Conservation (phyloP, 257 asterid species). For the Parsonsia alboflavescens region DNA sequence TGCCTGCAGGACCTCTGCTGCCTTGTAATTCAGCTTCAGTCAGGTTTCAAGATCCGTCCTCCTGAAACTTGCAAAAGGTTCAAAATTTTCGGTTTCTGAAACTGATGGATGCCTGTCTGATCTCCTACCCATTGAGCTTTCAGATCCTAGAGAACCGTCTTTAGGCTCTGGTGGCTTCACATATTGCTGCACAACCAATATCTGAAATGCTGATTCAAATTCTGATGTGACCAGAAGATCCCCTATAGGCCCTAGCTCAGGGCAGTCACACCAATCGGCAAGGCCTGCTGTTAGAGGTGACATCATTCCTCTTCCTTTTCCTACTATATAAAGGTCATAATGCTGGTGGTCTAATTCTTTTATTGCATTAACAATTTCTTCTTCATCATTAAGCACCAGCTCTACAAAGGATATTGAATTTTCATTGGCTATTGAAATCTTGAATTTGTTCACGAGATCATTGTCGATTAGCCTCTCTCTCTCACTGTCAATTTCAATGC, state of each 20-base stretch:
- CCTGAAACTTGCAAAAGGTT: conserved; percentile 41
- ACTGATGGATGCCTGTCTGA: conserved; percentile 31
- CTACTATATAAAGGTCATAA: conserved; percentile 71
- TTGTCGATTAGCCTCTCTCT: conserved; percentile 57
- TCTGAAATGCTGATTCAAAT: conserved; percentile 57
- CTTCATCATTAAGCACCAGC: conserved; percentile 60
- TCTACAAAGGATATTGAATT: conserved; percentile 39
- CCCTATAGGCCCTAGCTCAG: conserved; percentile 88
- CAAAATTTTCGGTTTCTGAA: conserved; percentile 44
- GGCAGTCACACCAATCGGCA: conserved; percentile 94
- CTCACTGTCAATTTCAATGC: conserved; percentile 38
- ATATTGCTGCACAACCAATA: conserved; percentile 78
- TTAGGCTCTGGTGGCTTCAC: conserved; percentile 13
- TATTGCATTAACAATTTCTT: conserved; percentile 65
- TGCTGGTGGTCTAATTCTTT: conserved; percentile 57
- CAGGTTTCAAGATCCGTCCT: conserved; percentile 37
- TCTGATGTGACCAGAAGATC: conserved; percentile 83
- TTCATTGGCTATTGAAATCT: conserved; percentile 33
- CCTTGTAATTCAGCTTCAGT: not conserved
- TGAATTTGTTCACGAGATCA: conserved; percentile 53
- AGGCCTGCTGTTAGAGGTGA: conserved; percentile 71
- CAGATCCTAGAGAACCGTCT: conserved; percentile 40
- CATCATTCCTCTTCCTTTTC: conserved; percentile 61
- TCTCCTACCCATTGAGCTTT: conserved; percentile 26
- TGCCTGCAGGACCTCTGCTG: not conserved